Evolutionary conservation across 257 asterid species (phyloP).

Genomic region (Marsdenia floribunda): DNA sequence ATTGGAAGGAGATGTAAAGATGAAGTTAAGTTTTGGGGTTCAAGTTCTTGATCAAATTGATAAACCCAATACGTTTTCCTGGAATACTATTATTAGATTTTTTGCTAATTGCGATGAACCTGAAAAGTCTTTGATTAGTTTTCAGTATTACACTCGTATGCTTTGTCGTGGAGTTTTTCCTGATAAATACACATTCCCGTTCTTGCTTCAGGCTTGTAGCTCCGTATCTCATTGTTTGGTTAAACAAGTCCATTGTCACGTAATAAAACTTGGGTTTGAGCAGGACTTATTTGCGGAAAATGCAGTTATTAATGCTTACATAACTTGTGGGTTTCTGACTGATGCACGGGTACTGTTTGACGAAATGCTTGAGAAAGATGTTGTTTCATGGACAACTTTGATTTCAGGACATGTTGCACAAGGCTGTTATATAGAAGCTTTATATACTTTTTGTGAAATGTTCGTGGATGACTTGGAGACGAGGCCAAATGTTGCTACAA

Average conservation of each 20-base stretch:
- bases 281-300: slow-evolving; percentile 8
- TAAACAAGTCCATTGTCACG: slow-evolving; percentile 4
- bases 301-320: not conserved
- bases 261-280: slow-evolving; percentile 1
- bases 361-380: slow-evolving; percentile 47
- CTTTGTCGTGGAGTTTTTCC: slow-evolving; percentile 22
- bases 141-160: slow-evolving; percentile 23
- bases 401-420: slow-evolving; percentile 47
- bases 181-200: slow-evolving; percentile 43
- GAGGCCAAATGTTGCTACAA: slow-evolving; percentile 31
- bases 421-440: slow-evolving; percentile 24
- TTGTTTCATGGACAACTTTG: slow-evolving; percentile 49
- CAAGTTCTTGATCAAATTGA: slow-evolving; percentile 28
- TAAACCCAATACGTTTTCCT: slow-evolving; percentile 40
- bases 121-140: slow-evolving; percentile 11
- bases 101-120: slow-evolving; percentile 20
- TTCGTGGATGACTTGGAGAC: slow-evolving; percentile 14
- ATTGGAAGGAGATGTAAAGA: slow-evolving; percentile 13
- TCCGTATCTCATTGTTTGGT: slow-evolving; percentile 15
- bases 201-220: slow-evolving; percentile 43
- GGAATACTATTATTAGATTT: slow-evolving; percentile 53
- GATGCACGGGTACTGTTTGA: slow-evolving; percentile 38
- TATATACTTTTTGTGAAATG: slow-evolving; percentile 6
- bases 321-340: not conserved
- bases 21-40: slow-evolving; percentile 27